phyloP scores from a whole-genome alignment of 2,329 filamentous ascomycete genomes.

The Phialocephala sp. region DNA sequence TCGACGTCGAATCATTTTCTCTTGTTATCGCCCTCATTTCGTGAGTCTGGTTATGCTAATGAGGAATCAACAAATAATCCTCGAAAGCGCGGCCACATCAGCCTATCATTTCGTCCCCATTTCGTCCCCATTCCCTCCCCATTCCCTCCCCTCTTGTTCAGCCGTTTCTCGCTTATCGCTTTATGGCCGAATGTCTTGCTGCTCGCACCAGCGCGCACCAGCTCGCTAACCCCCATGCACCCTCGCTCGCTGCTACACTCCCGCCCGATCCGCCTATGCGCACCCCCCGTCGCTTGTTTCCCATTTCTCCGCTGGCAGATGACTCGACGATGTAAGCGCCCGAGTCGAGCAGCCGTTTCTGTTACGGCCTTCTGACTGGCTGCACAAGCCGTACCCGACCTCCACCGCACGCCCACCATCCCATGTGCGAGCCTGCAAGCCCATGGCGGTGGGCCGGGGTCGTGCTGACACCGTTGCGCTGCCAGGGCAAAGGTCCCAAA shows the following conservation, averaged over 20 bases:
- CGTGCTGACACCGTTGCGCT: conserved; percentile 16
- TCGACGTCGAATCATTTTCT: not conserved
- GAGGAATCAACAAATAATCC: not conserved
- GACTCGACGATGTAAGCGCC: conserved; percentile 18
- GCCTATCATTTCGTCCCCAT: not conserved
- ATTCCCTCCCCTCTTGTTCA: conserved; percentile 1
- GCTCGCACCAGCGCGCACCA: not conserved
- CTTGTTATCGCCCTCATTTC: not conserved
- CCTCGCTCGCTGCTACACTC: not conserved
- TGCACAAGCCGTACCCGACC: conserved; percentile 30
- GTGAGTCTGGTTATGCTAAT: not conserved
- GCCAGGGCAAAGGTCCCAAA: conserved; percentile 28
- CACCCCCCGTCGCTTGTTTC: conserved; percentile 15
- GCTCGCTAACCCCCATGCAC: not conserved
- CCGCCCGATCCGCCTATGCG: not conserved
- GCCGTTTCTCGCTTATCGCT: not conserved
- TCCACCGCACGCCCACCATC: not conserved
- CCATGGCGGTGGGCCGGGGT: not conserved
- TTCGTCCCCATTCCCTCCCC: not conserved
- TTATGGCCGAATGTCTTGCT: not conserved
- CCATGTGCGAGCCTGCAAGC: not conserved
- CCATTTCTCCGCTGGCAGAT: not conserved
- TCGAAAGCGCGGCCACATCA: not conserved
- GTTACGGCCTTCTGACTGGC: conserved; percentile 18
- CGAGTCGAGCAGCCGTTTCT: conserved; percentile 9